Evolutionary conservation across 2,329 filamentous ascomycete species (phyloP).

Genomic region (Erysiphe pisi): DNA sequence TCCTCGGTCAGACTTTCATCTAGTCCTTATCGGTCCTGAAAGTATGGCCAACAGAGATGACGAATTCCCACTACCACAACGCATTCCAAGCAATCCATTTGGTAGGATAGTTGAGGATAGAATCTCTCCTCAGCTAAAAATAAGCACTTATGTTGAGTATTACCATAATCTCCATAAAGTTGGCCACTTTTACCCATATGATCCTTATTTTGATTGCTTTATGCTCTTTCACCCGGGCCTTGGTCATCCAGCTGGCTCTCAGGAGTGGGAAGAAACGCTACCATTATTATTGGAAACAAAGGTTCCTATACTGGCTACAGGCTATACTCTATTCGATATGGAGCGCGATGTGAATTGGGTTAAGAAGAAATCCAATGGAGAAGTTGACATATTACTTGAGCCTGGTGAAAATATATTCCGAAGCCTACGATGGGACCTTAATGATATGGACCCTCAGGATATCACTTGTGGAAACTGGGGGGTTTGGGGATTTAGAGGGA

Average conservation of each 20-base stretch:
- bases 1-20: constrained; percentile 76
- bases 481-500: constrained; percentile 92
- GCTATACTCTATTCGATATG: constrained; percentile 94
- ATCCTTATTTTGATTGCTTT: constrained; percentile 97
- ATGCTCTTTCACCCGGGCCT: constrained; percentile 94
- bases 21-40: constrained; percentile 93
- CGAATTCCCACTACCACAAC: constrained; percentile 81
- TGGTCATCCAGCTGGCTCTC: constrained; percentile 81
- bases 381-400: constrained; percentile 84
- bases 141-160: constrained; percentile 95
- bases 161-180: constrained; percentile 94
- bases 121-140: constrained; percentile 81
- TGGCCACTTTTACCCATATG: constrained; percentile 82
- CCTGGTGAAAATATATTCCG: constrained; percentile 91
- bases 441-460: constrained; percentile 89
- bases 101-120: constrained; percentile 90
- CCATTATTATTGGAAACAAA: constrained; percentile 90
- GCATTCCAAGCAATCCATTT: constrained; percentile 78
- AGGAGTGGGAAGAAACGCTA: constrained; percentile 88
- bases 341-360: constrained; percentile 87
- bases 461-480: constrained; percentile 96
- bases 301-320: constrained; percentile 84
- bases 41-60: constrained; percentile 88
- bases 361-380: constrained; percentile 68
- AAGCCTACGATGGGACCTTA: constrained; percentile 91